phyloP scores from a whole-genome alignment of 2,329 filamentous ascomycete species.

The Elsinoe fawcettii region DNA sequence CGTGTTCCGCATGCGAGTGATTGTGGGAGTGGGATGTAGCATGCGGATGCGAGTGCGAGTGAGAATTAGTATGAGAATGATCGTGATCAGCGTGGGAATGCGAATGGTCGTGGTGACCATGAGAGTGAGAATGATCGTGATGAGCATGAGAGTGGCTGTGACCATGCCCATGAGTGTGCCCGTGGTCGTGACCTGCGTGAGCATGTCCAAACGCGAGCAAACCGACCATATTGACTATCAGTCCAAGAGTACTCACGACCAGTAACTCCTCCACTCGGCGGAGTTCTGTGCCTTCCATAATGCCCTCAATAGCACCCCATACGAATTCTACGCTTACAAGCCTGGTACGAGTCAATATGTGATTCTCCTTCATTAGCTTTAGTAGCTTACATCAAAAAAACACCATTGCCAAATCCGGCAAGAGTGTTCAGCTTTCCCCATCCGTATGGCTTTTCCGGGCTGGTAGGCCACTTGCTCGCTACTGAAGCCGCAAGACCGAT shows the following conservation, averaged over 20 bases:
- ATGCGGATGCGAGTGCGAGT: constrained; percentile 24
- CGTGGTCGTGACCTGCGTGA: constrained; percentile 40
- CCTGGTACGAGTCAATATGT: constrained; percentile 37
- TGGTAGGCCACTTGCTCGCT: constrained; percentile 94
- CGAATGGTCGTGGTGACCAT: constrained; percentile 27
- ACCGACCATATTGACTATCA: constrained; percentile 85
- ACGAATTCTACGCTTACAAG: constrained; percentile 93
- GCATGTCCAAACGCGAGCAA: constrained; percentile 70
- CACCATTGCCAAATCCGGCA: constrained; percentile 91
- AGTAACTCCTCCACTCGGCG: constrained; percentile 80
- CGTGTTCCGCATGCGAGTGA: constrained; percentile 25
- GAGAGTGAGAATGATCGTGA: constrained; percentile 29
- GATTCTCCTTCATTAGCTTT: background rate
- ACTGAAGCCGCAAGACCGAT: constrained; percentile 88
- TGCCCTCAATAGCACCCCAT: constrained; percentile 82
- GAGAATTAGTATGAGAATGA: constrained; percentile 25
- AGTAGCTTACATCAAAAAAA: constrained; percentile 70
- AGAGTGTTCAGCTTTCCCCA: constrained; percentile 96
- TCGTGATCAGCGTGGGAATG: constrained; percentile 28
- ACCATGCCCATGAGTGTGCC: constrained; percentile 56
- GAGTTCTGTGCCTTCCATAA: constrained; percentile 76
- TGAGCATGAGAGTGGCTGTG: constrained; percentile 29
- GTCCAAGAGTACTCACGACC: constrained; percentile 75
- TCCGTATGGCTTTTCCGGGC: constrained; percentile 81
- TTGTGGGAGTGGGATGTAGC: constrained; percentile 20